Evolutionary conservation across 176 grass and related monocot genomes (phyloP), one percentile per base, ranked within the genome.

Genomic region (Thinopyrum elongatum): DNA sequence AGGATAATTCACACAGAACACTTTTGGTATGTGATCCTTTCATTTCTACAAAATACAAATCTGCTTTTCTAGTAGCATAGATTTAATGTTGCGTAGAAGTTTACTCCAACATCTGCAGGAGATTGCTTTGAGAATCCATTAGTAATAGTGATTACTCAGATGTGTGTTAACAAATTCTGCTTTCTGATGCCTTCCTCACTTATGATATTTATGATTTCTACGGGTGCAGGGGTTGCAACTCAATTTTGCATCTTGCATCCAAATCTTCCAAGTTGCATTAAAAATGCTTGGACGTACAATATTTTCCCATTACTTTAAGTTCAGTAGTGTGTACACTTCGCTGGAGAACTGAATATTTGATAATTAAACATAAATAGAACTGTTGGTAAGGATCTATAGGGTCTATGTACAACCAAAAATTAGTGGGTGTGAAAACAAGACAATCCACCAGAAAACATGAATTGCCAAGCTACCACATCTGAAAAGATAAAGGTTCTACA

Each of bases 1-100:
- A 86, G 3, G 79, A 90, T 29, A 86, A 91, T 73, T 61, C 44
- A 19, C 63, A 79, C 47, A 89, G 70, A 86, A 92, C 92, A 76
- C 90, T 98, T 88, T 65, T 98, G 90, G 96, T 95, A 86, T 71
- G 91, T 88, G 51, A 91, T 66, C 33, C 27, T 71, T 64, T 44
- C 10, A 3, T 41, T 91, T 85, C 61, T 84, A 26, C 42, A 46
- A 72, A 49, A 73, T 12, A 78, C 23, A 47, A 6, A 31, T 85
- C 25, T 44, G 27, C 80, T 81, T 80, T 81, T 80, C 23, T 80
- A 23, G 60, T 65, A 39, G 22, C 29, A 19, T 75, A 35, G 22
- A 77, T 88, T 16, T 22, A 41, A 58, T n/a, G 10, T n/a, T 5
- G 41, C 1, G 7, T 28, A n/a, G 6, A 64, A 31, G 7, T 84